These are phyloP conservation scores for Apophysomyces variabilis DNA, from an alignment of 371 early-diverging fungal species.

Conservation along the genomic window DNA sequence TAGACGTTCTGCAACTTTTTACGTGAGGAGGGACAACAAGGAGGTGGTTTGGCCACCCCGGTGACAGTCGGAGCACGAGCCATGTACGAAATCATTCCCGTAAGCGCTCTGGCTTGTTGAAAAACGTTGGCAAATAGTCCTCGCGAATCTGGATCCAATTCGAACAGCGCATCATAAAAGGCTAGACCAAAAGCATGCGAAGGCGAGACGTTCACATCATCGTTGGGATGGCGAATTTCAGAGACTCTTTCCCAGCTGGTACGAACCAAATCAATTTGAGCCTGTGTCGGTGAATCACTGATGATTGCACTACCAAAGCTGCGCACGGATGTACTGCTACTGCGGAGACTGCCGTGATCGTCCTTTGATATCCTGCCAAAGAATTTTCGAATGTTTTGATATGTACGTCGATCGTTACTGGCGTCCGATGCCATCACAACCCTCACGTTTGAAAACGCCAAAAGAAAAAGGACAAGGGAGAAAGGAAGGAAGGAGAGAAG, in stretches of 20 bases:
- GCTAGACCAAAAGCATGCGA: slow-evolving; percentile 50
- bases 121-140: slow-evolving; percentile 39
- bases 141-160: slow-evolving; percentile 26
- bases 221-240: slow-evolving; percentile 30
- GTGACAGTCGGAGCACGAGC: slow-evolving; percentile 35
- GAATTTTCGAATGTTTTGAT: neutral
- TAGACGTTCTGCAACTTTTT: slow-evolving; percentile 15
- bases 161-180: slow-evolving; percentile 49
- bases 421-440: slow-evolving; percentile 9
- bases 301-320: neutral
- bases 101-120: slow-evolving; percentile 50
- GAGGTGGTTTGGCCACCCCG: slow-evolving; percentile 6
- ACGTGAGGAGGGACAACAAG: slow-evolving; percentile 13
- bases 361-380: slow-evolving; percentile 4
- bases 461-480: neutral
- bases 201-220: slow-evolving; percentile 39
- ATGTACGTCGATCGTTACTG: slow-evolving; percentile 2
- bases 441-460: neutral
- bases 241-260: slow-evolving; percentile 46
- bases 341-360: slow-evolving; percentile 5
- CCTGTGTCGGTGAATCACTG: slow-evolving; percentile 30
- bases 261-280: slow-evolving; percentile 41
- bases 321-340: neutral
- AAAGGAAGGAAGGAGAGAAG: neutral
- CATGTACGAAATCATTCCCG: slow-evolving; percentile 51